Percentiles rank a stretch among this genome's conserved stretches.
Evolutionary conservation across 805 yeast genomes (phyloP).

Genomic region (Kodamaea restingae): DNA sequence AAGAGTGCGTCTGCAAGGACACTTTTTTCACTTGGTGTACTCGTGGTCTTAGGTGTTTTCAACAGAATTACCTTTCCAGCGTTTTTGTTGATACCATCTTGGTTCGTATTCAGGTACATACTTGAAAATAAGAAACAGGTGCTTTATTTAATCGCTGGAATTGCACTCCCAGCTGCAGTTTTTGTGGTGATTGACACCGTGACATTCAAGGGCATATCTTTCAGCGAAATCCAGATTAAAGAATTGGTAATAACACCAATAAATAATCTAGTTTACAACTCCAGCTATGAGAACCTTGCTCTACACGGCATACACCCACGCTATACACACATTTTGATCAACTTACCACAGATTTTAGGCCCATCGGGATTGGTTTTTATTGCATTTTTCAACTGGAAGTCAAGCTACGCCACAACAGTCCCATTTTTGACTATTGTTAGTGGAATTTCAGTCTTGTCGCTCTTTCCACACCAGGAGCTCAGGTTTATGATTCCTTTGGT

Average conservation of each 20-base stretch:
- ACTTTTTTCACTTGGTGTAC: slow-evolving; percentile 38
- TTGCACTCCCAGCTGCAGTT: neutral
- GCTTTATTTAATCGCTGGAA: neutral
- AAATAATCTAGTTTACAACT: slow-evolving; percentile 73
- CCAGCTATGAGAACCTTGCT: slow-evolving; percentile 53
- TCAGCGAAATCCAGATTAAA: neutral
- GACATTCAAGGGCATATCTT: slow-evolving; percentile 22
- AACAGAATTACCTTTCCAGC: slow-evolving; percentile 82
- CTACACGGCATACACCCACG: slow-evolving; percentile 81
- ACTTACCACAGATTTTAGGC: slow-evolving; percentile 78
- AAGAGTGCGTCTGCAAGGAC: slow-evolving; percentile 9
- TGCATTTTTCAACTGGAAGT: slow-evolving; percentile 27
- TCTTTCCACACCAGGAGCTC: slow-evolving; percentile 90
- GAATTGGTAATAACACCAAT: slow-evolving; percentile 62
- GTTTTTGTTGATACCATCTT: slow-evolving; percentile 63
- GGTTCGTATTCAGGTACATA: slow-evolving; percentile 24
- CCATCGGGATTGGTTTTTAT: slow-evolving; percentile 57
- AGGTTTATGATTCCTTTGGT: slow-evolving; percentile 76
- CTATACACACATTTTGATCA: slow-evolving; percentile 68
- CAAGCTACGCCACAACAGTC: slow-evolving; percentile 43
- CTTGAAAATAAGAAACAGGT: slow-evolving; percentile 27
- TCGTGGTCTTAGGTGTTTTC: slow-evolving; percentile 67
- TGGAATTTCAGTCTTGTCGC: slow-evolving; percentile 58
- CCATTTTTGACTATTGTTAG: slow-evolving; percentile 61
- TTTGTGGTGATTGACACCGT: slow-evolving; percentile 56